Evolutionary conservation across 495 filamentous ascomycete species (phyloP).

Genomic region (Xylaria palmicola): DNA sequence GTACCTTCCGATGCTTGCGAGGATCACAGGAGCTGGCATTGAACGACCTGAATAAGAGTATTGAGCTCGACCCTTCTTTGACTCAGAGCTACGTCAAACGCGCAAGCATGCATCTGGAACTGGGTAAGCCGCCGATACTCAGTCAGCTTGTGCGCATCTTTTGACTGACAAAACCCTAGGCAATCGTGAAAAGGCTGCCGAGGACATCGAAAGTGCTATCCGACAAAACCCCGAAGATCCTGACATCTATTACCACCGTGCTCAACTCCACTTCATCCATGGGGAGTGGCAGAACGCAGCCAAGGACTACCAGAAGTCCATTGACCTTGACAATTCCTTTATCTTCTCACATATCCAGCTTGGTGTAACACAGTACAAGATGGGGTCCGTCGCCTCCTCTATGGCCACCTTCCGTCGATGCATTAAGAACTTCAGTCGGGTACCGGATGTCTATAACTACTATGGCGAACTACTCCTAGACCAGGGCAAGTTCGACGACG

Average conservation of each 20-base stretch:
- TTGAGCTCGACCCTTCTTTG: slow-evolving; percentile 80
- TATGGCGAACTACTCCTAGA: slow-evolving; percentile 97
- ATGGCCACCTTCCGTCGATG: slow-evolving; percentile 98
- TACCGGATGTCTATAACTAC: slow-evolving; percentile 99
- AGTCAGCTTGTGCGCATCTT: neutral
- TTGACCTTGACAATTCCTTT: slow-evolving; percentile 90
- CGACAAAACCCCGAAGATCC: slow-evolving; percentile 85
- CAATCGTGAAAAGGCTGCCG: slow-evolving; percentile 79
- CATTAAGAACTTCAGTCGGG: slow-evolving; percentile 96
- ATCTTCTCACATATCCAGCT: slow-evolving; percentile 99
- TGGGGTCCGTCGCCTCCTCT: slow-evolving; percentile 95
- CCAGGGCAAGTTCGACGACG: slow-evolving; percentile 91
- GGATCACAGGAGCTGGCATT: slow-evolving; percentile 84
- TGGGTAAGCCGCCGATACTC: slow-evolving; percentile 58
- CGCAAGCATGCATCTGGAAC: slow-evolving; percentile 95
- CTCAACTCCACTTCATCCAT: slow-evolving; percentile 97
- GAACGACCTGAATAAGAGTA: slow-evolving; percentile 82
- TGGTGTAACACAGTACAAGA: slow-evolving; percentile 99
- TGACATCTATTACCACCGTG: slow-evolving; percentile 99
- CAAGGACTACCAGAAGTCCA: slow-evolving; percentile 99
- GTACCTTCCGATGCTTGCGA: slow-evolving; percentile 89
- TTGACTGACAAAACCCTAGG: slow-evolving; percentile 51
- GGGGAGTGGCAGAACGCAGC: slow-evolving; percentile 89
- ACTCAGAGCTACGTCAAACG: slow-evolving; percentile 99
- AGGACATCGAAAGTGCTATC: slow-evolving; percentile 85